Evolutionary conservation across 805 yeast genomes (phyloP), one percentile per base, ranked within the genome.

Genomic region (Ogataea nakhonphanomensis): DNA sequence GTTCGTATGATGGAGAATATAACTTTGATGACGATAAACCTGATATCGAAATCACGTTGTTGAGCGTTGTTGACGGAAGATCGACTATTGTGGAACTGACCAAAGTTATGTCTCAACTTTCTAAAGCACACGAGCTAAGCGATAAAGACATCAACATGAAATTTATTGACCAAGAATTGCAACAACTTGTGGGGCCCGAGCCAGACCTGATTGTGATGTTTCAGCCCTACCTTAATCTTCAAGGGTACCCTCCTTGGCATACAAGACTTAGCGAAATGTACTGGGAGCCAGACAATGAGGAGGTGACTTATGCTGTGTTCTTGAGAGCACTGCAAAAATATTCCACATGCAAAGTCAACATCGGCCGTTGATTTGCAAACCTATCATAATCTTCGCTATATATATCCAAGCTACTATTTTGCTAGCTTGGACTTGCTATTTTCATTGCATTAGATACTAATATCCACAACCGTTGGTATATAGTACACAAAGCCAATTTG

Each of bases 231-330:
- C 69, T 93, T 48, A 95, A 89, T 59, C 72, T 93, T 35, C 95
- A 89, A 62, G 97, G 95, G 12, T 93, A 81, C 61, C 98, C 98
- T 14, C 99, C 99, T 22, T 93, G 99, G 99, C 98, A 91, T 58
- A 78, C 88, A 25, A 76, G 99, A 47, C 73, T 95, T 38, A 77
- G 89, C 6, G 99, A 93, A 58, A 78, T 93, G 55, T 90, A 81
- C 64, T 85, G 95, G 86, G 91, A 88, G 57, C 83, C 84, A 2
- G 96, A 87, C 60, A 89, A 89, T 61, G 79, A 73, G 44, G 79
- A 74, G 40, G 95, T 88, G 33, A 75, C 78, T 26, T 90, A 90
- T 59, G 82, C 90, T 10, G 93, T 88, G 13, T 90, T 86, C 60
- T 71, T 84, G 37, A 73, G 93, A 48, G 91, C 90, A 1, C 66